Percentiles rank a stretch among this genome's conserved stretches.
Evolutionary conservation across 768 basidiomycete genomes (phyloP).

Genomic region (Russula lepida): DNA sequence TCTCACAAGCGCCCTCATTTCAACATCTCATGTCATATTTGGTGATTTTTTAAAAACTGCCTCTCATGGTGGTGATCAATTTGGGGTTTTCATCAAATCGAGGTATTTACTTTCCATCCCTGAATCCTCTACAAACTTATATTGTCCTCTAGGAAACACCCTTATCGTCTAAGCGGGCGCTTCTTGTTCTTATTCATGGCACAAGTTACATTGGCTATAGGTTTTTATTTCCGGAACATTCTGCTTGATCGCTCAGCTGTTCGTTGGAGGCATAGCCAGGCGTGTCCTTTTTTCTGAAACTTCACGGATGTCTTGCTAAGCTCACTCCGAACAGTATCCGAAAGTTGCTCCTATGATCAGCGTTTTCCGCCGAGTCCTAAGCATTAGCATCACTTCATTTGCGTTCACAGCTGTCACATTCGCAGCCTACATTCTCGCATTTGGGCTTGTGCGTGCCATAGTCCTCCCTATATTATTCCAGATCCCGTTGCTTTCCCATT

Average conservation of each 20-base stretch:
- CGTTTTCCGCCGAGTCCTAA: constrained; percentile 8
- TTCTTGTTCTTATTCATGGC: constrained; percentile 50
- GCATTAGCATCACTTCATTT: not conserved
- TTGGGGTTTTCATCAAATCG: constrained; percentile 58
- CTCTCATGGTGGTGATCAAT: constrained; percentile 24
- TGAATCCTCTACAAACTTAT: not conserved
- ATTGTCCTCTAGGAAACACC: constrained; percentile 48
- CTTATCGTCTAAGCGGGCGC: constrained; percentile 63
- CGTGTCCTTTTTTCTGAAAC: not conserved
- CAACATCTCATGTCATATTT: constrained; percentile 37
- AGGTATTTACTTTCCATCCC: constrained; percentile 35
- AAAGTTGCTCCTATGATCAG: constrained; percentile 22
- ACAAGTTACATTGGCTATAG: constrained; percentile 40
- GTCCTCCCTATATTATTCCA: constrained; percentile 46
- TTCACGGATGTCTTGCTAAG: not conserved
- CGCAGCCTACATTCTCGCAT: constrained; percentile 34
- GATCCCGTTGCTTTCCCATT: constrained; percentile 41
- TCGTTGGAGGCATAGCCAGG: constrained; percentile 23
- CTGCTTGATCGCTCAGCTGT: constrained; percentile 51
- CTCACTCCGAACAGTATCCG: constrained; percentile 18
- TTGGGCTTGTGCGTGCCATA: constrained; percentile 39
- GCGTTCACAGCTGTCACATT: constrained; percentile 20
- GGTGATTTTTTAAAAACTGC: constrained; percentile 31
- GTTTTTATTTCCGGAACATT: constrained; percentile 48
- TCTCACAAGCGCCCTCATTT: constrained; percentile 37